phyloP scores from a whole-genome alignment of 2,329 filamentous ascomycete genomes.

The Pseudogymnoascus sp. region DNA sequence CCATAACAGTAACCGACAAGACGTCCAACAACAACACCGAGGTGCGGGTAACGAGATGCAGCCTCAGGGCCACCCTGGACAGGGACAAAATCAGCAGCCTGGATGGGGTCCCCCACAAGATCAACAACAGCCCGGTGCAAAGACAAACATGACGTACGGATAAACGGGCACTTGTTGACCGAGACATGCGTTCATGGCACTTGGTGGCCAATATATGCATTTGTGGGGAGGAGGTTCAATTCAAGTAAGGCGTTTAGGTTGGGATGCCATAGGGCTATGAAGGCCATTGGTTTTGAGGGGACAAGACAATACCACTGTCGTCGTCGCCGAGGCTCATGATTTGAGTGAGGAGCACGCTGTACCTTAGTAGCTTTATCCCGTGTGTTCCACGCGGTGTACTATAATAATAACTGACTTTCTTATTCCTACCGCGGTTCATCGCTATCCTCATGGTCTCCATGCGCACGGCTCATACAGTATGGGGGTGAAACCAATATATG shows the following conservation, averaged over 20 bases:
- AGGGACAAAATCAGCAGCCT: background rate
- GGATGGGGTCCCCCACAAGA: constrained; percentile 3
- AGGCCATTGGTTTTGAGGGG: background rate
- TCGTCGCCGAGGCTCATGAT: background rate
- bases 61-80: background rate
- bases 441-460: background rate
- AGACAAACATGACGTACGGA: constrained; percentile 7
- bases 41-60: background rate
- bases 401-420: background rate
- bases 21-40: background rate
- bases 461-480: background rate
- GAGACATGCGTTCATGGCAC: background rate
- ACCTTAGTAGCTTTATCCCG: background rate
- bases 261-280: background rate
- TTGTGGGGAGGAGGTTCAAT: background rate
- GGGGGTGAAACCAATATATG: background rate
- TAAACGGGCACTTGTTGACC: background rate
- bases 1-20: background rate
- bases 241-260: background rate
- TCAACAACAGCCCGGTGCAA: background rate
- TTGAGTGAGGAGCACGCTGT: background rate
- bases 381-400: background rate
- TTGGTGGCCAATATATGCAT: background rate
- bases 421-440: background rate
- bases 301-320: constrained; percentile 3